Conservation (phyloP, 1,284 basidiomycete species). For the Ceratobasidium papillatum region DNA sequence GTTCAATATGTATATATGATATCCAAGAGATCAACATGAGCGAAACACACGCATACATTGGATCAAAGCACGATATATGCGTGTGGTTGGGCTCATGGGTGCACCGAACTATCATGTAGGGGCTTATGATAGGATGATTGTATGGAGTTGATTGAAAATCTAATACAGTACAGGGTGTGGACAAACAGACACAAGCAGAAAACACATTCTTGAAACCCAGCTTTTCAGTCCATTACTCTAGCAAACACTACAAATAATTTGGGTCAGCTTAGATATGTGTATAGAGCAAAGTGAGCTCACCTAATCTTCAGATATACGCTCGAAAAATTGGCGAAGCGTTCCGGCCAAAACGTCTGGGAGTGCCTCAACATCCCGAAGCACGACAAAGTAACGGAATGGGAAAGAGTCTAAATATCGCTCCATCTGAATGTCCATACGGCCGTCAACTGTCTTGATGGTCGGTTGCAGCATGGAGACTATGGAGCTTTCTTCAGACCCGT, state of each 20-base stretch:
- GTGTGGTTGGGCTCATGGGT: too few species aligned
- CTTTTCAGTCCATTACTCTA: not conserved
- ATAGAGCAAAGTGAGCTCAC: not conserved
- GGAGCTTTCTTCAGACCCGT: slow-evolving; percentile 63
- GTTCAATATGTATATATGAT: too few species aligned
- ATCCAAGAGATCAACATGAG: too few species aligned
- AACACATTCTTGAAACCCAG: not conserved
- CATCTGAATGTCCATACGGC: slow-evolving; percentile 88
- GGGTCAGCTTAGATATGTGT: not conserved
- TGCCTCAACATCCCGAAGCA: slow-evolving; percentile 89
- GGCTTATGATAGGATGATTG: too few species aligned
- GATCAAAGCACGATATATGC: too few species aligned
- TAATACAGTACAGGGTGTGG: too few species aligned
- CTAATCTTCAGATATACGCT: slow-evolving; percentile 71
- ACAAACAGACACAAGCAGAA: not conserved
- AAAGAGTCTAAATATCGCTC: slow-evolving; percentile 94
- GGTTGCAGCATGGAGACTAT: slow-evolving; percentile 95
- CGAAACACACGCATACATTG: too few species aligned
- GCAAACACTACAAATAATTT: not conserved
- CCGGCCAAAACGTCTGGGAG: slow-evolving; percentile 92
- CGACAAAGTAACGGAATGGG: slow-evolving; percentile 98
- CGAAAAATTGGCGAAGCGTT: slow-evolving; percentile 92
- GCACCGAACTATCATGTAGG: too few species aligned
- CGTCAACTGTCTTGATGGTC: slow-evolving; percentile 86
- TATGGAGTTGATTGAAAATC: too few species aligned